Base-by-base conservation (phyloP, 768 basidiomycete genomes). In the Russula brevipes region DNA sequence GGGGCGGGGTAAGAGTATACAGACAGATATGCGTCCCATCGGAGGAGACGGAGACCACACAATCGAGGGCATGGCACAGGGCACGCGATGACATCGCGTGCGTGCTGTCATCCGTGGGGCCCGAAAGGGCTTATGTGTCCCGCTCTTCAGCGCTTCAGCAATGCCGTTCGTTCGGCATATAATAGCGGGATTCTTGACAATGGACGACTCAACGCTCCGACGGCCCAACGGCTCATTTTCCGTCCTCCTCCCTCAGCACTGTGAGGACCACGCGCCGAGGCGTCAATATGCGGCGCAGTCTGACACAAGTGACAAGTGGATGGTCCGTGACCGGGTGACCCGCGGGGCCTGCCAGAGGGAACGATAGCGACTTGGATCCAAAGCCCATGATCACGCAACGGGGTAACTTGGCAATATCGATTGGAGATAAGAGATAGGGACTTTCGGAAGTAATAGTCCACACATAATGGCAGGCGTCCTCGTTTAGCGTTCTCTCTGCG, bases 251-350 rank as follows among this genome's bases (percentile, higher is more conserved):
- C 55, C 39, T 39, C 47, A 19, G 33, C 31, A 50, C 6, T 17
- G 24, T 39, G 36, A 19, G 36, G n/a, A 12, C 6, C 16, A 17
- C 41, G 62, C 62, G 19, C 45, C 33, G 24, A 49, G 16, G 19
- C 46, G 54, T 59, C 52, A 59, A 63, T 63, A 41, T 59, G 62
- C 54, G 62, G 62, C 52, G 62, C 38, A 30, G 38, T 54, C 62
- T 59, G 45, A 52, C 38, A 31, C 38, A 54, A 31, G 24, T 24
- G 19, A 31, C 51, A 44, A 36, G 19, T 36, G 14, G 46, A 33
- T 31, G 36, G 53, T 36, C n/a, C 45, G 45, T 11, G 47, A 30
- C 59, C 59, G 1, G 24, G 44, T 56, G 39, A 56, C 60, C 56
- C 52, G 38, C 52, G 57, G 62, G 5, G 33, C 44, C 10, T 33